Base-by-base conservation (phyloP, 2,329 filamentous ascomycete genomes). In the Aureobasidium uvarum region DNA sequence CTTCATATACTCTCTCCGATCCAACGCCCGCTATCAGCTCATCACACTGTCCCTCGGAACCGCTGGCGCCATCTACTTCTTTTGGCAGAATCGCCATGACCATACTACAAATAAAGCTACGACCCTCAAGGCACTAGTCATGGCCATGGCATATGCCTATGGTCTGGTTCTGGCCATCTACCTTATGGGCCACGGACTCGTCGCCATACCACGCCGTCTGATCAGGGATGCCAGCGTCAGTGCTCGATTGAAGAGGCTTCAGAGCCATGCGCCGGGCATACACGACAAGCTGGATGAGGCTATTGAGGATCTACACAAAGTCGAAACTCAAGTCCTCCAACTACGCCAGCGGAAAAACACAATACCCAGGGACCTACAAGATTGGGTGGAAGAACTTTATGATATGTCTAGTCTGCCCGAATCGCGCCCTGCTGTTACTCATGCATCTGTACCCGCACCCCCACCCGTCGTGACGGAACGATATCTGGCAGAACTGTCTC, bases 81-180 rank as follows among this genome's bases (percentile, higher is more conserved):
- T 95, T 68, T 81, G 92, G 69, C 87, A 87, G 39, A 91, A 91
- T 73, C 90, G 90, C 1, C 87, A 92, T 70, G 56, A 60, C 33
- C 33, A 43, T 31, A 39, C 45, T n/a, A 62, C 58, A 41, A 58
- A 56, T 39, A 84, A 87, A 31, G 84, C 89, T 66, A 82, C 81
- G 2, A 89, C 88, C 0, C 83, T 98, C 70, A 96, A 96, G 79
- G 88, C 86, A 41, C 81, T 96, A 46, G 84, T 96, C 69, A 96
- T 99, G 91, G 94, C 95, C 16, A 81, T 98, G 67, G 91, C 94
- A 43, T 99, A 99, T 77, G 91, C 92, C 67, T 98, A 93, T 90
- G 92, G 93, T 71, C 80, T 99, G 71, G 83, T 94, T 5, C 83
- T 98, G 62, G 95, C 93, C 52, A 96, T 99, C 68, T 98, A 96